These are phyloP conservation scores for Elongisporangium undulatum DNA, from an alignment of 352 stramenopile genomes.

Conservation along the genomic window DNA sequence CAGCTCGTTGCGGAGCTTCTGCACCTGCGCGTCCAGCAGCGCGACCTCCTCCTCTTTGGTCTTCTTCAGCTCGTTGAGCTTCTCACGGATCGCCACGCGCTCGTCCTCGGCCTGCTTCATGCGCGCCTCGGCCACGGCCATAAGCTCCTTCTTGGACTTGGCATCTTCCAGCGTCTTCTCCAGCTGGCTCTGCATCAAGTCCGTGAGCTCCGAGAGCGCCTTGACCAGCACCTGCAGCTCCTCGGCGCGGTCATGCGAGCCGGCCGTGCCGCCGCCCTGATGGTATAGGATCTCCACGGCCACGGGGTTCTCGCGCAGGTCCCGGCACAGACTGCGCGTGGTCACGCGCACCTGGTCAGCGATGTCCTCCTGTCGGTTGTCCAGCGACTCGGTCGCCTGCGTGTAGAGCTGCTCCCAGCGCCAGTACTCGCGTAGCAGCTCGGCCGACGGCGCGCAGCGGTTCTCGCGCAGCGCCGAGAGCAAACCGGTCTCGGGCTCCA, in stretches of 20 bases:
- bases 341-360: constrained; percentile 71
- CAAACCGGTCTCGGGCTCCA: constrained; percentile 50
- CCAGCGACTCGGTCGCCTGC: constrained; percentile 53
- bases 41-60: constrained; percentile 82
- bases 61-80: constrained; percentile 69
- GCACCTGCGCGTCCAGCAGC: constrained; percentile 72
- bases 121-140: constrained; percentile 68
- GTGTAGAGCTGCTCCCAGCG: constrained; percentile 72
- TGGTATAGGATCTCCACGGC: constrained; percentile 75
- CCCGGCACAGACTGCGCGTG: constrained; percentile 57
- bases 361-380: constrained; percentile 62
- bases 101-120: constrained; percentile 85
- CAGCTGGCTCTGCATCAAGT: constrained; percentile 67
- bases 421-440: constrained; percentile 71
- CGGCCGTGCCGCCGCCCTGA: constrained; percentile 27
- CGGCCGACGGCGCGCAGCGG: constrained; percentile 49
- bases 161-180: constrained; percentile 85
- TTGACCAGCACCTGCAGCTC: constrained; percentile 74
- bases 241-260: constrained; percentile 45
- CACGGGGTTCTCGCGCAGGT: constrained; percentile 69
- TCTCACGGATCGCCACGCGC: constrained; percentile 63
- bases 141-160: constrained; percentile 77
- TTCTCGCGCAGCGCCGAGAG: constrained; percentile 56
- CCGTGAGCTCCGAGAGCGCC: constrained; percentile 76
- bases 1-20: constrained; percentile 78